Conservation (phyloP, 1,284 basidiomycete genomes). For the Calocybe gambosa region DNA sequence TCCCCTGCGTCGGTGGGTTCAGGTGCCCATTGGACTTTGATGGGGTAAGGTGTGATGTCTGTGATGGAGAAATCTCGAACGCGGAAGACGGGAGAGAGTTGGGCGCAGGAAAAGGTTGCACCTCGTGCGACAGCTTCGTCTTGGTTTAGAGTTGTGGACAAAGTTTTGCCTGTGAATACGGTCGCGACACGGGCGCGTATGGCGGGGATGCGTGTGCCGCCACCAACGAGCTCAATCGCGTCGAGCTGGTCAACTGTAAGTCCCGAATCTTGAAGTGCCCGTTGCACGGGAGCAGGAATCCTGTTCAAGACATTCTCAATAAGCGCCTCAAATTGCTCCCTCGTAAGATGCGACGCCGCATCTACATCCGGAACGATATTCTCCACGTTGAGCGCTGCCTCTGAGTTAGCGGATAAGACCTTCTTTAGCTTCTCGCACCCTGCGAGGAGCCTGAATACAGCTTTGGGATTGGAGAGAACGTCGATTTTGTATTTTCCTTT, state of each 20-base stretch:
- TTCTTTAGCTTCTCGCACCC: slow-evolving; percentile 86
- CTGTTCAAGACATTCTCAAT: slow-evolving; percentile 87
- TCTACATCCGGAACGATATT: slow-evolving; percentile 93
- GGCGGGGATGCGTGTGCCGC: slow-evolving; percentile 93
- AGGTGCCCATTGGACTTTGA: slow-evolving; percentile 83
- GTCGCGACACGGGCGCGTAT: slow-evolving; percentile 89
- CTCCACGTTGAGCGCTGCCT: slow-evolving; percentile 86
- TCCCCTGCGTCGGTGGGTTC: slow-evolving; percentile 63
- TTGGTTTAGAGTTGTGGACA: slow-evolving; percentile 89
- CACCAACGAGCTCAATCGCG: slow-evolving; percentile 87
- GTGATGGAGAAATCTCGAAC: slow-evolving; percentile 87
- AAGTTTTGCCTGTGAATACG: slow-evolving; percentile 73
- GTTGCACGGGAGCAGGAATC: slow-evolving; percentile 88
- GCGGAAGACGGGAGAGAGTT: slow-evolving; percentile 92
- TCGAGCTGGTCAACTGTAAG: slow-evolving; percentile 91
- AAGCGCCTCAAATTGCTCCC: slow-evolving; percentile 89
- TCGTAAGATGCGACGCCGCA: slow-evolving; percentile 87
- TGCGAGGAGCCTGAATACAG: slow-evolving; percentile 80
- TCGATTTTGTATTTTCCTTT: slow-evolving; percentile 94
- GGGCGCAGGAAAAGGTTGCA: slow-evolving; percentile 90
- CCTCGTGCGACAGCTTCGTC: slow-evolving; percentile 93
- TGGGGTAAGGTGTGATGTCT: slow-evolving; percentile 80
- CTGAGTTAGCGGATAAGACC: slow-evolving; percentile 68
- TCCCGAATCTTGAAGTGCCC: slow-evolving; percentile 87
- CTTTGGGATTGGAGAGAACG: slow-evolving; percentile 85